Evolutionary conservation across 2,329 filamentous ascomycete genomes (phyloP), one percentile per base, ranked within the genome.

Genomic region (Sodiomyces alkalinus): DNA sequence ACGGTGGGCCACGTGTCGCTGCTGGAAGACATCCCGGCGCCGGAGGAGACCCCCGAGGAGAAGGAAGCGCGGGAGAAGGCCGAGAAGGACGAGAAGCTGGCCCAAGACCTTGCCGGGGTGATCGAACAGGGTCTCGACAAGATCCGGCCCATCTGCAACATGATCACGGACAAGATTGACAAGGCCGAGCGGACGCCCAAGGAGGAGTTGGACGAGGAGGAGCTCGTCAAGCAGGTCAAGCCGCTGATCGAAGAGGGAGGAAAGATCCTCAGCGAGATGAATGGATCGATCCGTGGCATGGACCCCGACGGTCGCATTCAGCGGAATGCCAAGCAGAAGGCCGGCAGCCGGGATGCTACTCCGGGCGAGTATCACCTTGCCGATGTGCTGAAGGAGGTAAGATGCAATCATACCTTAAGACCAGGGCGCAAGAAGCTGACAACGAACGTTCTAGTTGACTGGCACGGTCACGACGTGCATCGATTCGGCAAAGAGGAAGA

Each of bases 241-340:
- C 86, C 86, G 1, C 65, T 93, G 10, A 82, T 94, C 45, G 85
- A 93, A 51, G 80, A 93, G 51, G 85, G 76, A 26, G 70, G 74
- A 30, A 74, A 73, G 39, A 83, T 92, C 46, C 65, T 94, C 10
- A 75, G 77, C 41, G 86, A 93, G 53, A 77, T 79, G 52, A 90
- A 93, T 47, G 83, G 85, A 29, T 65, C 78, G 6, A 82, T 93
- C 42, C 81, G 85, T 19, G 83, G 80, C 6, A 72, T 93, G 28
- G 86, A 94, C 44, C 85, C 86, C 1, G 85, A 92, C 46, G 83
- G 86, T 19, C 74, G 74, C 38, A 92, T 93, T 49, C 72, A 81
- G 26, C 72, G 77, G 19, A 79, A 86, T 34, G 85, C 86, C 26
- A 92, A 93, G 65, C 74, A 80, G 41, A 81, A 80, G 53, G 62